Percentiles rank a stretch among this genome's conserved stretches.
Evolutionary conservation across 2,329 filamentous ascomycete species (phyloP).

Genomic region (Cytospora mali): DNA sequence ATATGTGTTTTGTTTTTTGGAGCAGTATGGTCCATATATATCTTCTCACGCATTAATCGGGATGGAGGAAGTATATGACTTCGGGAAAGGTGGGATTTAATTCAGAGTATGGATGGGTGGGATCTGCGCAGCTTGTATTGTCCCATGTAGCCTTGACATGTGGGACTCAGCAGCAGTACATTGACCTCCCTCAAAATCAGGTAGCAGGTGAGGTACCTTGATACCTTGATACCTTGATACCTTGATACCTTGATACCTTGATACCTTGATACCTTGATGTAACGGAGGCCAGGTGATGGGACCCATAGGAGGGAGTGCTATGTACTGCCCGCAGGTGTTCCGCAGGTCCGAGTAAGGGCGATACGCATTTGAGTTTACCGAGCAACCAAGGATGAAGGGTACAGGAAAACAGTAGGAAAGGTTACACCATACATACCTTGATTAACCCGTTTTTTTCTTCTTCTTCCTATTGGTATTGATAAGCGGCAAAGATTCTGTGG

Average conservation of each 20-base stretch:
- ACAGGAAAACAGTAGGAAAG: not conserved
- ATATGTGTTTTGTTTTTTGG: not conserved
- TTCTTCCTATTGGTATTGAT: not conserved
- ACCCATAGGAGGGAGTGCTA: constrained; percentile 3
- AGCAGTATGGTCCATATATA: constrained; percentile 18
- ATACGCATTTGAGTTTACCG: constrained; percentile 21
- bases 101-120: constrained; percentile 10
- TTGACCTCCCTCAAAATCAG: not conserved
- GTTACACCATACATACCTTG: constrained; percentile 17
- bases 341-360: constrained; percentile 27
- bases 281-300: constrained; percentile 1
- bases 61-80: not conserved
- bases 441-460: not conserved
- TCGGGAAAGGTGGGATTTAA: not conserved
- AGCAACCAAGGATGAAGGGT: constrained; percentile 19
- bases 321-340: constrained; percentile 26
- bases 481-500: not conserved
- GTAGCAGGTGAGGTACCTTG: constrained; percentile 4
- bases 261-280: not conserved
- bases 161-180: constrained; percentile 21
- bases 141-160: constrained; percentile 24
- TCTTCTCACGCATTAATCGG: not conserved
- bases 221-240: not conserved
- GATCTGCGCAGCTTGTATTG: not conserved
- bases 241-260: not conserved